Evolutionary conservation across 768 basidiomycete species (phyloP).

Genomic region (Boletus reticuloceps): DNA sequence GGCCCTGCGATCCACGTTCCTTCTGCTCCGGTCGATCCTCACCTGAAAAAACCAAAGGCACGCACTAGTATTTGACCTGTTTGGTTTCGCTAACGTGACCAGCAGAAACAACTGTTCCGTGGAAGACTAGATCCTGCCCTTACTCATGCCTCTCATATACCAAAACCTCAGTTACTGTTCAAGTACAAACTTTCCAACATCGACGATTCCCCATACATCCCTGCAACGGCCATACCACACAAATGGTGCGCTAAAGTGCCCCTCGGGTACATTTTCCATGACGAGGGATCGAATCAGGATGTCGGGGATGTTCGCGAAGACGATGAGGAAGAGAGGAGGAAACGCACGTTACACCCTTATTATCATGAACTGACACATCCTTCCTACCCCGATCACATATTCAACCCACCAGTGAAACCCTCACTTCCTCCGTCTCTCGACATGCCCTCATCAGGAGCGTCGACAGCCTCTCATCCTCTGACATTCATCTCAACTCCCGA

Average conservation of each 20-base stretch:
- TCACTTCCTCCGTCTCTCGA: slow-evolving; percentile 58
- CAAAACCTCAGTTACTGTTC: slow-evolving; percentile 83
- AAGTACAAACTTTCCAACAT: slow-evolving; percentile 56
- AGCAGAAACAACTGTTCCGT: slow-evolving; percentile 35
- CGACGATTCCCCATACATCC: slow-evolving; percentile 59
- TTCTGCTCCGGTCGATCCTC: slow-evolving; percentile 22
- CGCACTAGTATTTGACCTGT: background rate
- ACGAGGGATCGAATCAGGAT: slow-evolving; percentile 25
- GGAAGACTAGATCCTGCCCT: slow-evolving; percentile 58
- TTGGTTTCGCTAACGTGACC: slow-evolving; percentile 7
- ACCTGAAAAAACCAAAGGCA: slow-evolving; percentile 34
- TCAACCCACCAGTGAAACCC: slow-evolving; percentile 47
- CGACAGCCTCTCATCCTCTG: slow-evolving; percentile 40
- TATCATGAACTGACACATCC: slow-evolving; percentile 79
- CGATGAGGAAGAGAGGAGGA: slow-evolving; percentile 20
- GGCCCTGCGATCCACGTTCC: slow-evolving; percentile 62
- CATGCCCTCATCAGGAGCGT: slow-evolving; percentile 34
- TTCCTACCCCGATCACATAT: slow-evolving; percentile 68
- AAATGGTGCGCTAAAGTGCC: slow-evolving; percentile 87
- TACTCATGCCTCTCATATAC: slow-evolving; percentile 70
- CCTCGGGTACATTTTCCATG: slow-evolving; percentile 57
- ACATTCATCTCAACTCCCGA: slow-evolving; percentile 64
- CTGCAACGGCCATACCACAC: slow-evolving; percentile 51
- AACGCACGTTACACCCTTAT: slow-evolving; percentile 66
- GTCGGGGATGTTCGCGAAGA: slow-evolving; percentile 11